A percentile compares a stretch with the other conserved stretches of the same genome.
These are phyloP conservation scores for Exserohilum rostratum DNA, from an alignment of 2,329 filamentous ascomycete genomes.

Conservation along the genomic window DNA sequence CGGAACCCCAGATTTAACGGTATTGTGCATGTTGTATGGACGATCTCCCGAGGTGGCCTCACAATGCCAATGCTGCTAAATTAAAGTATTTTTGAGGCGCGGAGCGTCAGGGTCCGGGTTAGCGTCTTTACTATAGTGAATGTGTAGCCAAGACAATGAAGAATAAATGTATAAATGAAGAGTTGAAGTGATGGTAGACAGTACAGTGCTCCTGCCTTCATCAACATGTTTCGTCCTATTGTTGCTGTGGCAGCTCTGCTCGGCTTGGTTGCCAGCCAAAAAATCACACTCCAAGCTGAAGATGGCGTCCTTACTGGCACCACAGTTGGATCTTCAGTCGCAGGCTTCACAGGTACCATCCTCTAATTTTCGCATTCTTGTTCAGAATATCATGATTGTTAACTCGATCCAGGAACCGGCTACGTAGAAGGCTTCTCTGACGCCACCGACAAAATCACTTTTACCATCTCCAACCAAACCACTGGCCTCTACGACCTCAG, in stretches of 20 bases:
- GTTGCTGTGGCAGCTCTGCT: slow-evolving; percentile 6
- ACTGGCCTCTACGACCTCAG: slow-evolving; percentile 53
- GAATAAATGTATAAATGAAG: neutral
- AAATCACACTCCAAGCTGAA: slow-evolving; percentile 15
- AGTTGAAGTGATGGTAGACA: neutral
- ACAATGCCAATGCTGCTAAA: slow-evolving; percentile 5
- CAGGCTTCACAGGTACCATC: neutral
- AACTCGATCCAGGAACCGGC: slow-evolving; percentile 47
- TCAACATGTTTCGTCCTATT: slow-evolving; percentile 4
- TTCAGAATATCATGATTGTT: neutral
- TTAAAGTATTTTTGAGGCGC: slow-evolving; percentile 4
- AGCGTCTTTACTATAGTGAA: neutral
- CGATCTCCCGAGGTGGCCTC: neutral
- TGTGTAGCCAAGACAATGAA: neutral
- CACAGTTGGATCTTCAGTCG: neutral
- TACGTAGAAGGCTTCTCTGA: slow-evolving; percentile 57
- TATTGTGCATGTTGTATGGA: neutral
- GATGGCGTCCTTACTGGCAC: neutral
- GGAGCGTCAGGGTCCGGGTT: neutral
- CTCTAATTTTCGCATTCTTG: too few species aligned
- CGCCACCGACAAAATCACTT: slow-evolving; percentile 52
- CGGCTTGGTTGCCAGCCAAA: slow-evolving; percentile 21
- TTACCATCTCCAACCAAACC: slow-evolving; percentile 47
- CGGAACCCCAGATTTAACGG: neutral
- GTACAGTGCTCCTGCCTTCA: neutral